Conservation (phyloP, 345 rosid species). For the Arabis hirsuta region DNA sequence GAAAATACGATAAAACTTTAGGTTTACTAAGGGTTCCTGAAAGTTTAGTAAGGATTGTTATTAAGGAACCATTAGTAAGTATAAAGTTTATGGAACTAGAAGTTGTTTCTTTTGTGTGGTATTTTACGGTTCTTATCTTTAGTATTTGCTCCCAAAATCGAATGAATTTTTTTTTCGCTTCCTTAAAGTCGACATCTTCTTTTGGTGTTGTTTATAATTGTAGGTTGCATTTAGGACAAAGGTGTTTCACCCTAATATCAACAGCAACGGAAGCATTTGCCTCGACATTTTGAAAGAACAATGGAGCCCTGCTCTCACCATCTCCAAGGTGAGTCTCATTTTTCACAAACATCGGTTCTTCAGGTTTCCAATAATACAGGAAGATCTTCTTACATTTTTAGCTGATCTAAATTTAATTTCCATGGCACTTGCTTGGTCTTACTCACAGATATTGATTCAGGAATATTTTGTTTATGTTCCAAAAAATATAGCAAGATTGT, state of each 20-base stretch:
- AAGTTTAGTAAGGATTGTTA: neutral
- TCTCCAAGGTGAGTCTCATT: slow-evolving; percentile 30
- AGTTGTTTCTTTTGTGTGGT: neutral
- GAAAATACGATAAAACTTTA: too few relatives aligned
- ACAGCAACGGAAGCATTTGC: slow-evolving; percentile 41
- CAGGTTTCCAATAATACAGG: neutral
- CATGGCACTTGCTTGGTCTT: neutral
- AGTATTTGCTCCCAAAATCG: too few relatives aligned
- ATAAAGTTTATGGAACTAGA: neutral
- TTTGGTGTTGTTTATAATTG: neutral
- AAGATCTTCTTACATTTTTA: slow-evolving; percentile 4
- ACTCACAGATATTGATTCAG: neutral
- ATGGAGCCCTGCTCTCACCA: slow-evolving; percentile 40
- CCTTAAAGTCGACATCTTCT: neutral
- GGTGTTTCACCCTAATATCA: slow-evolving; percentile 38
- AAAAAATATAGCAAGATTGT: neutral
- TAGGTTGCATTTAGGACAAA: slow-evolving; percentile 40
- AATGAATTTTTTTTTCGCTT: neutral
- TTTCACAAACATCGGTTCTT: neutral
- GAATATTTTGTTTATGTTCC: neutral
- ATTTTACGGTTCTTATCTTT: too few relatives aligned
- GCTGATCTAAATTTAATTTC: neutral
- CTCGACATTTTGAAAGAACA: slow-evolving; percentile 40
- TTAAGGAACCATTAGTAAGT: neutral
- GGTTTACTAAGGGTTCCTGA: neutral